Conservation (phyloP, 768 basidiomycete genomes). For the Clitopilus passeckerianus region DNA sequence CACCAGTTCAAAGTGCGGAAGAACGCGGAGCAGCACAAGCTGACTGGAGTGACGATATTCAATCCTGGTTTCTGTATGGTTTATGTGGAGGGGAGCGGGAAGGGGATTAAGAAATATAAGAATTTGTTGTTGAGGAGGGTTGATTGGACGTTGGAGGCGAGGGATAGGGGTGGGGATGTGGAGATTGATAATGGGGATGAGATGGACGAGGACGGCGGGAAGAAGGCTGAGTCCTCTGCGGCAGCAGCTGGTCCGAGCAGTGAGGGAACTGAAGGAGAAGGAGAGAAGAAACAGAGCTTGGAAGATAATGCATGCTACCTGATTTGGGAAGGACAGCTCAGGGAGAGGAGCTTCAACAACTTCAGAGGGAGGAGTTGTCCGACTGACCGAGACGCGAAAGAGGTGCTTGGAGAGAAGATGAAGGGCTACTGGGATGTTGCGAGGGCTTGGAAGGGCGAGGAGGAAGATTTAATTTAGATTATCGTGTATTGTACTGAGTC, state of each 20-base stretch:
- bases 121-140: conserved; percentile 84
- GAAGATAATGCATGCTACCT: conserved; percentile 86
- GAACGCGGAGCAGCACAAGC: conserved; percentile 88
- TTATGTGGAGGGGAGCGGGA: conserved; percentile 88
- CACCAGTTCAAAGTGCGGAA: conserved; percentile 96
- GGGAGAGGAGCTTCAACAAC: conserved; percentile 73
- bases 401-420: conserved; percentile 78
- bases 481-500: background rate
- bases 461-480: conserved; percentile 63
- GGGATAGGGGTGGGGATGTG: conserved; percentile 73
- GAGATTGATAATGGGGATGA: conserved; percentile 54
- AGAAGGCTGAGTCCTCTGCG: conserved; percentile 11
- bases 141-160: conserved; percentile 89
- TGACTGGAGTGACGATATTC: conserved; percentile 89
- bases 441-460: conserved; percentile 84
- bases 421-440: conserved; percentile 94
- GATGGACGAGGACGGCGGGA: conserved; percentile 22
- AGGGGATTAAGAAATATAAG: conserved; percentile 84
- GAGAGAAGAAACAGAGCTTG: conserved; percentile 37
- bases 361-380: conserved; percentile 84
- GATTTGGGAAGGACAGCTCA: conserved; percentile 89
- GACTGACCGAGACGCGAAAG: conserved; percentile 82
- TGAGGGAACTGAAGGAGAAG: conserved; percentile 23
- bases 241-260: background rate
- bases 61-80: conserved; percentile 87